phyloP scores from a whole-genome alignment of 805 yeast genomes.

The Kodamaea sagamina region DNA sequence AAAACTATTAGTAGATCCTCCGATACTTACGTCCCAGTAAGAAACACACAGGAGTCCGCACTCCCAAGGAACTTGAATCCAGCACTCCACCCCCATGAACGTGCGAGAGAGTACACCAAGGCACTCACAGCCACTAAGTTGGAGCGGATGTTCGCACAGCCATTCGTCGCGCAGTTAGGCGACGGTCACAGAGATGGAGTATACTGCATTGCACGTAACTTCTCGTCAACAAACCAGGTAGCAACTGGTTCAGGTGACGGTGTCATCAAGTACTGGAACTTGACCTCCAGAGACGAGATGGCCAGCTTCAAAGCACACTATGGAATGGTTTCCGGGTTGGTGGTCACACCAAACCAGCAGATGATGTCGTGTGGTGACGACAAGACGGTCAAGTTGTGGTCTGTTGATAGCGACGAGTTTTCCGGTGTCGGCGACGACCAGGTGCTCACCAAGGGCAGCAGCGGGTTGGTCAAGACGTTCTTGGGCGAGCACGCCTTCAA shows the following conservation, averaged over 20 bases:
- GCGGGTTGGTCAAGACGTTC: constrained; percentile 75
- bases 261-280: constrained; percentile 88
- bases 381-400: constrained; percentile 87
- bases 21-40: constrained; percentile 89
- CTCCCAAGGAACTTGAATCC: constrained; percentile 90
- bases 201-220: constrained; percentile 81
- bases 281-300: constrained; percentile 73
- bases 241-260: constrained; percentile 98
- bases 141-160: constrained; percentile 97
- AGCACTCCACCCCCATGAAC: constrained; percentile 92
- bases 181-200: constrained; percentile 95
- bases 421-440: constrained; percentile 34
- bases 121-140: constrained; percentile 93
- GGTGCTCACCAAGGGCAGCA: constrained; percentile 31
- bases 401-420: constrained; percentile 60
- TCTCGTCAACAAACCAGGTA: constrained; percentile 63
- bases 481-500: constrained; percentile 82
- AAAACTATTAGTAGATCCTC: constrained; percentile 88
- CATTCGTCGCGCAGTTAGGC: constrained; percentile 93
- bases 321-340: constrained; percentile 83
- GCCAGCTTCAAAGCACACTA: constrained; percentile 85
- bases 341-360: constrained; percentile 60
- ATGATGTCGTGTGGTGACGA: constrained; percentile 89
- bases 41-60: constrained; percentile 85
- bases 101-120: constrained; percentile 94